Conservation (phyloP, 148 eudicot species). For the Rheum nobile region DNA sequence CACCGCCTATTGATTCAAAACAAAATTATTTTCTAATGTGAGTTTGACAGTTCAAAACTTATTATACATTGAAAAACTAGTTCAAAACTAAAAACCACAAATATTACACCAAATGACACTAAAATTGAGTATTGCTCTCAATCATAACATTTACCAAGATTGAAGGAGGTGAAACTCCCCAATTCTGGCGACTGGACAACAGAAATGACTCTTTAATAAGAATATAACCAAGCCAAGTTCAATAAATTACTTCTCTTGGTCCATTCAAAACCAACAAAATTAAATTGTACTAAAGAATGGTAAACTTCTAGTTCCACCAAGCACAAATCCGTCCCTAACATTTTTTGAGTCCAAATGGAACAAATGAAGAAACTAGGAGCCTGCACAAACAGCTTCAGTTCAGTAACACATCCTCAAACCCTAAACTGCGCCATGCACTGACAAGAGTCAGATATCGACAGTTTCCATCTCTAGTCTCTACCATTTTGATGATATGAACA, state of each 20-base stretch:
- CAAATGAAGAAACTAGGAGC: not conserved
- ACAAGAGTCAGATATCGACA: conserved; percentile 10
- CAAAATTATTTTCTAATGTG: no score
- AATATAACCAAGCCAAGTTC: not conserved
- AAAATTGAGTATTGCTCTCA: no score
- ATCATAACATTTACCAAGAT: no score
- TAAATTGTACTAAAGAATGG: not conserved
- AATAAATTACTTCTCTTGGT: not conserved
- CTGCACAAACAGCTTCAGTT: not conserved
- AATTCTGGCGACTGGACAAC: not conserved
- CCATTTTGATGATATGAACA: conserved; percentile 15
- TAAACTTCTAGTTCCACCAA: not conserved
- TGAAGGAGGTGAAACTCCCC: no score
- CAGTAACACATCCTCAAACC: not conserved
- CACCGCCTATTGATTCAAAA: no score
- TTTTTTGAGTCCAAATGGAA: not conserved
- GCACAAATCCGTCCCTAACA: not conserved
- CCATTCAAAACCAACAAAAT: not conserved
- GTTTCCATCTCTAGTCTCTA: conserved; percentile 13
- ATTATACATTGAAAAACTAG: no score
- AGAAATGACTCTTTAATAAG: no score
- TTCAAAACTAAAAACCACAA: no score
- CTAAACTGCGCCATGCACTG: not conserved
- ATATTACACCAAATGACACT: no score
- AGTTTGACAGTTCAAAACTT: no score